Conservation (phyloP, 192 early-diverging fungal species). For the Coemansia sp. region DNA sequence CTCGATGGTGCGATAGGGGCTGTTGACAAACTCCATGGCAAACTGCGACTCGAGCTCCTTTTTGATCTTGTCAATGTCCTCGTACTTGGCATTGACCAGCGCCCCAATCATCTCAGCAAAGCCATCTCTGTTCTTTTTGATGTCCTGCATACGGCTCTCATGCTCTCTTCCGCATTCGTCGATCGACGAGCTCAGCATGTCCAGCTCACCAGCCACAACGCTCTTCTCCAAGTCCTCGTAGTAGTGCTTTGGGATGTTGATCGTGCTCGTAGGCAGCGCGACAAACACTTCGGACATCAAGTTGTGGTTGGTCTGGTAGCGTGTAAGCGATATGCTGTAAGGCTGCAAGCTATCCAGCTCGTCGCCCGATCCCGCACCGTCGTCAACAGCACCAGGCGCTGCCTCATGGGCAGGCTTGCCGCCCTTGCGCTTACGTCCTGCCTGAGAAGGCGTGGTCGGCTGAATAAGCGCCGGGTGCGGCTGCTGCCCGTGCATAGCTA, state of each 20-base stretch:
- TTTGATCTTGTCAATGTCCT: constrained; percentile 28
- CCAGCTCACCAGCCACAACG: constrained; percentile 1
- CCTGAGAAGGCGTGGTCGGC: constrained; percentile 5
- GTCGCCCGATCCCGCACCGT: constrained; percentile 26
- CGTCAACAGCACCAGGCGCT: constrained; percentile 3
- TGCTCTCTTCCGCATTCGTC: constrained; percentile 32
- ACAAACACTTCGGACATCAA: constrained; percentile 52
- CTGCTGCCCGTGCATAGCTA: constrained; percentile 28
- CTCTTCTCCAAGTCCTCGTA: constrained; percentile 23
- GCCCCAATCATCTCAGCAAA: constrained; percentile 27
- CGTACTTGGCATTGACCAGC: constrained; percentile 13
- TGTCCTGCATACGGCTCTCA: constrained; percentile 4
- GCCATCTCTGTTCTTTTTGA: constrained; percentile 17
- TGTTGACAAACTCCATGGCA: constrained; percentile 52
- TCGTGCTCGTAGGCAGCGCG: constrained; percentile 46
- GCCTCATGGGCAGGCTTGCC: constrained; percentile 8
- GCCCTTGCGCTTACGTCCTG: constrained; percentile 32
- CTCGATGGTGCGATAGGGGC: constrained; percentile 36
- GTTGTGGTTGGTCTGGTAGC: constrained; percentile 55
- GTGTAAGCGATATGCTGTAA: constrained; percentile 30
- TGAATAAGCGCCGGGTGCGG: constrained; percentile 46
- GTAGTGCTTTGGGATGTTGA: constrained; percentile 37
- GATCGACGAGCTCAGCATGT: constrained; percentile 1
- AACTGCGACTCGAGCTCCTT: constrained; percentile 17
- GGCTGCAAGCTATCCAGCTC: constrained; percentile 44